Evolutionary conservation across 495 filamentous ascomycete species (phyloP).

Genomic region (Copromyces sp.): DNA sequence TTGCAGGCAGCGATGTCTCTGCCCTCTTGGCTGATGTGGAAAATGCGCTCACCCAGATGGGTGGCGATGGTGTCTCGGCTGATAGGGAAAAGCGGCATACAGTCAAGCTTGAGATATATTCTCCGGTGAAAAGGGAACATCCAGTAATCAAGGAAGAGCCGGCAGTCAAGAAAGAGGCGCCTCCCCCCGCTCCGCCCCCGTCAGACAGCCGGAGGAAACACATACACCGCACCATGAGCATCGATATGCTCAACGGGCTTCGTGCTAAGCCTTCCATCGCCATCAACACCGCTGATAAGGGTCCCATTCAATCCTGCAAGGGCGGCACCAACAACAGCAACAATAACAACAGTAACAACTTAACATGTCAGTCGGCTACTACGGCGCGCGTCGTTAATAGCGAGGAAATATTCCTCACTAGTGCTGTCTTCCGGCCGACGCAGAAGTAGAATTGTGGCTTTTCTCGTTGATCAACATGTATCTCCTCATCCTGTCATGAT

Average conservation of each 20-base stretch:
- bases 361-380: constrained; percentile 3
- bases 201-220: constrained; percentile 20
- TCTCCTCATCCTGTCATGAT: background rate
- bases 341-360: constrained; percentile 2
- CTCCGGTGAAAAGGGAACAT: background rate
- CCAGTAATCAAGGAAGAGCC: constrained; percentile 6
- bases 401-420: constrained; percentile 31
- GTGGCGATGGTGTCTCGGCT: constrained; percentile 12
- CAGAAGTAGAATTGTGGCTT: background rate
- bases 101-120: background rate
- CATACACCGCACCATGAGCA: constrained; percentile 30
- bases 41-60: constrained; percentile 46
- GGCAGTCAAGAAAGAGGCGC: background rate
- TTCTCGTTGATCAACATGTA: background rate
- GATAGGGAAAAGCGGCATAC: constrained; percentile 1
- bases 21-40: constrained; percentile 53
- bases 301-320: constrained; percentile 2
- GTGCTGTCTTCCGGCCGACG: constrained; percentile 30
- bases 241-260: constrained; percentile 25
- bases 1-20: constrained; percentile 54
- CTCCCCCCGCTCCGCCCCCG: background rate
- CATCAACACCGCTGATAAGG: constrained; percentile 15
- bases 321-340: background rate
- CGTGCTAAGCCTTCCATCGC: constrained; percentile 11
- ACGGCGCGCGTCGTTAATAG: constrained; percentile 1